A percentile compares a stretch with the other conserved stretches of the same genome.
Conservation (phyloP, 2,329 filamentous ascomycete genomes). For the Gyromitra esculenta region DNA sequence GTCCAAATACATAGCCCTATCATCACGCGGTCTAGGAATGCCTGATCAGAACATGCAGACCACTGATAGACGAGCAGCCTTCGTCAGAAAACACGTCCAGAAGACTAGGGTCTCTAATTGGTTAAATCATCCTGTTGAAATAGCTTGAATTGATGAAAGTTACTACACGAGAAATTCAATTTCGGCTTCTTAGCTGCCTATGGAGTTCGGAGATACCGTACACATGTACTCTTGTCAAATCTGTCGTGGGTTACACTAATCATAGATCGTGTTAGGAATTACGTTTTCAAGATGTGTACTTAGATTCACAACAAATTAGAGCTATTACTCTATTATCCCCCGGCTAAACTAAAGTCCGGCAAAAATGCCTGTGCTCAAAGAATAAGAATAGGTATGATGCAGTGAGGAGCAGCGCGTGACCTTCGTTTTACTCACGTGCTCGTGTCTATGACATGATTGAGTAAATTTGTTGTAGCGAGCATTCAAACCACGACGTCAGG, state of each 20-base stretch:
- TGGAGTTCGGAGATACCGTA: background rate
- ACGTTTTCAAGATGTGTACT: conserved; percentile 16
- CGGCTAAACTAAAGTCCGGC: background rate
- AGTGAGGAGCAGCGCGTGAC: conserved; percentile 11
- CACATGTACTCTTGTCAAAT: background rate
- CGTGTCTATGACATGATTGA: background rate
- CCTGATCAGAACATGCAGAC: background rate
- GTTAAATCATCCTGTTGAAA: background rate
- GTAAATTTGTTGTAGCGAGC: background rate
- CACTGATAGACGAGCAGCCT: background rate
- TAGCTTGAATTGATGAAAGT: background rate
- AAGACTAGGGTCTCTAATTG: background rate
- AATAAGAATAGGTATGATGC: background rate
- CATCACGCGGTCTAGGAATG: conserved; percentile 4
- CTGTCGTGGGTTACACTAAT: background rate
- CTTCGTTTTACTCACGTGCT: background rate
- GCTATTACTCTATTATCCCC: background rate
- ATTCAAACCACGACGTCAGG: background rate
- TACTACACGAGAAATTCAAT: background rate
- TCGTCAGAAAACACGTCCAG: background rate
- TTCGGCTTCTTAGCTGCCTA: background rate
- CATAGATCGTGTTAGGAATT: conserved; percentile 2
- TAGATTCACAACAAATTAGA: background rate
- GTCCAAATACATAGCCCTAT: background rate
- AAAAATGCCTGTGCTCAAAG: conserved; percentile 7